A percentile compares a stretch with the other conserved stretches of the same genome.
These are phyloP conservation scores for Hypoxylon fuscum DNA, from an alignment of 495 filamentous ascomycete genomes.

Conservation along the genomic window DNA sequence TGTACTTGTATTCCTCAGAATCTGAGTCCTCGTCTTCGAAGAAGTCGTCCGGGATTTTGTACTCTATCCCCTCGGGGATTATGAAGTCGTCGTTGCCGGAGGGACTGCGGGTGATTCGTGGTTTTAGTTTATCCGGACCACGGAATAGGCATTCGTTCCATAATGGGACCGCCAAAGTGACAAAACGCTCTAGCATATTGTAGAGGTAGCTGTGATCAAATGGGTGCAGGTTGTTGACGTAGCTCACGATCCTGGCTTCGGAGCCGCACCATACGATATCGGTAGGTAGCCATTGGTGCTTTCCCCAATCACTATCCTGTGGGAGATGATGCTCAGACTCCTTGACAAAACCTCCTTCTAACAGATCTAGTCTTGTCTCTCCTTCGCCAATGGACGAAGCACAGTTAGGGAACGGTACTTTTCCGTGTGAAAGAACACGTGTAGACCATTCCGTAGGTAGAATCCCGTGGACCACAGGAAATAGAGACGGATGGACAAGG, in stretches of 20 bases:
- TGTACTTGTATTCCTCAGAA: no score
- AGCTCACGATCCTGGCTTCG: constrained; percentile 69
- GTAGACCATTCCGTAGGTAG: no score
- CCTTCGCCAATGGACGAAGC: constrained; percentile 53
- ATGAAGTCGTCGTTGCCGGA: constrained; percentile 16
- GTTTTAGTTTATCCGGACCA: background rate
- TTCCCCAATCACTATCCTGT: background rate
- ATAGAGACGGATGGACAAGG: constrained; percentile 70
- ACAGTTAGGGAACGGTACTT: constrained; percentile 55
- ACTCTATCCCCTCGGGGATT: constrained; percentile 25
- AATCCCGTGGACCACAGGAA: constrained; percentile 64
- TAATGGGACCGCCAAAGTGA: constrained; percentile 46
- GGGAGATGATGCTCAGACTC: no score
- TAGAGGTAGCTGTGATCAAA: constrained; percentile 58
- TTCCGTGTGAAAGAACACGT: constrained; percentile 51
- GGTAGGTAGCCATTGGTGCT: constrained; percentile 66
- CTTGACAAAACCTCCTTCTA: background rate
- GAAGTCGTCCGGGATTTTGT: constrained; percentile 15
- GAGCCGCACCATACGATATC: constrained; percentile 58
- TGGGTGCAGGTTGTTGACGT: constrained; percentile 72
- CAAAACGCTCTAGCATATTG: constrained; percentile 57
- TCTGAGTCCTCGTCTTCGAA: background rate
- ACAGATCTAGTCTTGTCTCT: constrained; percentile 7
- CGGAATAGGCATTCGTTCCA: constrained; percentile 34
- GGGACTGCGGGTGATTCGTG: constrained; percentile 20